Conservation (phyloP, 768 basidiomycete genomes). For the Rubroboletus pulcherrimus region DNA sequence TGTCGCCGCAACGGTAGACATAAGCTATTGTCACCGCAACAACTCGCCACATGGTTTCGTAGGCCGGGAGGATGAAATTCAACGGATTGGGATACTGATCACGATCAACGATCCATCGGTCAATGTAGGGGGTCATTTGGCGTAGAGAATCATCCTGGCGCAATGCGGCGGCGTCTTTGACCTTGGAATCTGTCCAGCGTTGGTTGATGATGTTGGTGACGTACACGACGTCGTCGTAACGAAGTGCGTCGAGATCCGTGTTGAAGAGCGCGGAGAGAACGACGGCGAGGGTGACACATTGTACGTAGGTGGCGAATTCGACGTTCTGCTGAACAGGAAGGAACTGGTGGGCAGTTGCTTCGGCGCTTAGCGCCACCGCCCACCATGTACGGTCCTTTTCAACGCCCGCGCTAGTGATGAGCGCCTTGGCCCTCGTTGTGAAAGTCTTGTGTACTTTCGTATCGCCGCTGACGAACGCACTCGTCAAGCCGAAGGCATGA, state of each 20-base stretch:
- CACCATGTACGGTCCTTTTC: slow-evolving; percentile 13
- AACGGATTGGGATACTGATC: slow-evolving; percentile 36
- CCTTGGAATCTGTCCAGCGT: slow-evolving; percentile 26
- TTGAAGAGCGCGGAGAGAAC: slow-evolving; percentile 42
- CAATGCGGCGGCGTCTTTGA: slow-evolving; percentile 7
- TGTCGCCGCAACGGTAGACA: slow-evolving; percentile 22
- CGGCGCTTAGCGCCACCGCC: slow-evolving; percentile 8
- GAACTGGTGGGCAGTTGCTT: slow-evolving; percentile 14
- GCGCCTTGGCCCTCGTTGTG: slow-evolving; percentile 18
- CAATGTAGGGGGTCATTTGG: slow-evolving; percentile 26
- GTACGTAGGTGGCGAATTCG: slow-evolving; percentile 39
- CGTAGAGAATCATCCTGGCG: slow-evolving; percentile 30
- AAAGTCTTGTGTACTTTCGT: slow-evolving; percentile 27
- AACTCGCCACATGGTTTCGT: slow-evolving; percentile 63
- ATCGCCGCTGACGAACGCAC: slow-evolving; percentile 49
- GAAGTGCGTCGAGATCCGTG: slow-evolving; percentile 28
- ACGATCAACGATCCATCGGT: slow-evolving; percentile 34
- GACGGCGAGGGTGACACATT: slow-evolving; percentile 40
- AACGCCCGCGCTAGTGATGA: slow-evolving; percentile 11
- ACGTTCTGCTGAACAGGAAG: slow-evolving; percentile 1
- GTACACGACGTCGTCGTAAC: slow-evolving; percentile 33
- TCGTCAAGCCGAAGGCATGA: slow-evolving; percentile 34
- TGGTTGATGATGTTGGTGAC: slow-evolving; percentile 40
- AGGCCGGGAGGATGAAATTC: slow-evolving; percentile 55
- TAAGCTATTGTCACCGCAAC: slow-evolving; percentile 45